Conservation (phyloP, 2,329 filamentous ascomycete genomes). For the Trichoderma sp. region DNA sequence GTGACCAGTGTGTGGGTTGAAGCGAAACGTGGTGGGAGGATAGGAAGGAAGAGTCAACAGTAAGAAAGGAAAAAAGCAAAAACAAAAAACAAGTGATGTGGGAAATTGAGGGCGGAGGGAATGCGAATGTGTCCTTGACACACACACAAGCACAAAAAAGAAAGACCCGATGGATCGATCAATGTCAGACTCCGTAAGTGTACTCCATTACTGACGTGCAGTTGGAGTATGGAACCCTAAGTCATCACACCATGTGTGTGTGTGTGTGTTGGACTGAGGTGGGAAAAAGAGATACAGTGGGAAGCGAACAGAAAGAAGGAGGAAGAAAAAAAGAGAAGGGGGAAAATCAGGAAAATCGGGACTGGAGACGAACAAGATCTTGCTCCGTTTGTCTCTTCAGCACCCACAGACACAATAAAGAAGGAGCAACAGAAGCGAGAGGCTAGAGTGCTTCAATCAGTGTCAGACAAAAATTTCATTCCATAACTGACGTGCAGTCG, state of each 20-base stretch:
- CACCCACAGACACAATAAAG: background rate
- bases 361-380: background rate
- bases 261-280: background rate
- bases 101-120: no score
- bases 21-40: background rate
- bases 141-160: background rate
- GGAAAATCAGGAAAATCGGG: background rate
- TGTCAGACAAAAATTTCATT: background rate
- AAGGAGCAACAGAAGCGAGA: background rate
- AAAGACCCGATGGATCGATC: background rate
- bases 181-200: background rate
- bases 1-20: background rate
- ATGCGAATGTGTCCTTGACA: background rate
- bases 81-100: background rate
- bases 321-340: background rate
- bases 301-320: background rate
- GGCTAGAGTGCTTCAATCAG: background rate
- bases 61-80: background rate
- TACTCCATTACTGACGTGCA: background rate
- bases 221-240: background rate
- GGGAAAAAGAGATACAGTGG: background rate
- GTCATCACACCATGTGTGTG: background rate
- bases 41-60: background rate
- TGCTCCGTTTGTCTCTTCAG: background rate
- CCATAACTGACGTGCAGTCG: background rate